Base-by-base conservation (phyloP, 768 basidiomycete species). In the Suillus americanus region DNA sequence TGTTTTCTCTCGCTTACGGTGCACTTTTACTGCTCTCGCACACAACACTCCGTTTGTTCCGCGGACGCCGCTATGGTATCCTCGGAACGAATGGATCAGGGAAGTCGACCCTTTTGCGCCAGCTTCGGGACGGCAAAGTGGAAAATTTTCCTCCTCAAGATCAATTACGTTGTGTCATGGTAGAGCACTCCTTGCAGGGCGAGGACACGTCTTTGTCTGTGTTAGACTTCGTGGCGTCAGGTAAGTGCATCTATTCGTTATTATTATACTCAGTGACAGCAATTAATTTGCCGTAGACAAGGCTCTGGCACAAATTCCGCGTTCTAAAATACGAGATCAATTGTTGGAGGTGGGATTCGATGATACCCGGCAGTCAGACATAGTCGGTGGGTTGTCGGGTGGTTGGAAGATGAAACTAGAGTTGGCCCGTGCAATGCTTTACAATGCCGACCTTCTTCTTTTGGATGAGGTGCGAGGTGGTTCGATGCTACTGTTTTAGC, bases 381-480 rank as follows among this genome's bases (percentile, higher is more conserved):
- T 85, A 60, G 95, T 98, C 65, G 94, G 91, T 56, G 90, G 92
- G 48, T 81, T 98, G 66, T 97, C 95, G 16, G 97, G 97, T 71
- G 96, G 97, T 50, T 99, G 96, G 96, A 99, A 99, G 82, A 98
- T 99, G 96, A 97, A 97, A 78, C 85, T 98, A 61, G 96, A 98
- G 75, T 85, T 99, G 46, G 95, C 94, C 9, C 83, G 96, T 69
- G 97, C 96, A 14, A 99, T 99, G 95, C 81, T 98, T 60, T 96
- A 97, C 81, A 95, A 96, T 70, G 96, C 92, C 13, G 91, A 93
- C 77, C 80, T 93, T 41, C 82, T 93, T 14, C 80, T 93, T 56
- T 85, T 93, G n/a, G 91, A 96, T 71, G 95, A 95, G 85, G 90
- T 91, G 66, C 66, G 70, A 67, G 23, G 50, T 55, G 16, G 62